Evolutionary conservation across 306 rosid species (phyloP), one percentile per base, ranked within the genome.

Genomic region (Luffa aegyptiaca): DNA sequence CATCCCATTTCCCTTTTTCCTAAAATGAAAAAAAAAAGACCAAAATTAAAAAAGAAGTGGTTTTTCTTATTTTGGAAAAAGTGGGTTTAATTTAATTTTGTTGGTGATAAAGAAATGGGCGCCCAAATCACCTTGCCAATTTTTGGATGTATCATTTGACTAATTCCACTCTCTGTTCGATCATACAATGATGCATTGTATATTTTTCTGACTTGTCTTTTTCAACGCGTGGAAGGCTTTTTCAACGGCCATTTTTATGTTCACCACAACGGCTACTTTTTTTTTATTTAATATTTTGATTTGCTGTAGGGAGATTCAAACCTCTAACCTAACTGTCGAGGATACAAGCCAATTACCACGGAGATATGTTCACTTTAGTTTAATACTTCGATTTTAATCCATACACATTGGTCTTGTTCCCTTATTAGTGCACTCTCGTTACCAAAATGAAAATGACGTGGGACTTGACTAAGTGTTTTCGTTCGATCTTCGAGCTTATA

Each of bases 21-120:
- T 26, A 26, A 26, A 26, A 26, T 26, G 31, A 26, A n/a, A 56
- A 56, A 56, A 17, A 56, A 56, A 17, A 56, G 31, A 26, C 31
- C 31, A 26, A 26, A 26, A 26, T 26, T 26, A 56, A 4, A 18
- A 6, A 7, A 6, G n/a, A 8, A 13, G 3, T 51, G 5, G 10
- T 63, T 48, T 63, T 48, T 48, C 3, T 21, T 20, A 39, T 52
- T 41, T 57, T 70, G 79, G 20, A 17, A 21, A 21, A 52, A 53
- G 5, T 35, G 4, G 63, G 39, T 31, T 35, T 20, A 42, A 10
- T 52, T n/a, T 55, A 55, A 55, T 55, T 58, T 49, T 59, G 63
- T 62, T 63, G 45, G 62, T 56, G 52, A 42, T 69, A 75, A 51
- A 2, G 64, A 68, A 57, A 61, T 59, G 59, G 82, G 75, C 39